A percentile compares a stretch with the other conserved stretches of the same genome.
These are phyloP conservation scores for Trifolium fragiferum DNA, from an alignment of 306 rosid species.

Conservation along the genomic window DNA sequence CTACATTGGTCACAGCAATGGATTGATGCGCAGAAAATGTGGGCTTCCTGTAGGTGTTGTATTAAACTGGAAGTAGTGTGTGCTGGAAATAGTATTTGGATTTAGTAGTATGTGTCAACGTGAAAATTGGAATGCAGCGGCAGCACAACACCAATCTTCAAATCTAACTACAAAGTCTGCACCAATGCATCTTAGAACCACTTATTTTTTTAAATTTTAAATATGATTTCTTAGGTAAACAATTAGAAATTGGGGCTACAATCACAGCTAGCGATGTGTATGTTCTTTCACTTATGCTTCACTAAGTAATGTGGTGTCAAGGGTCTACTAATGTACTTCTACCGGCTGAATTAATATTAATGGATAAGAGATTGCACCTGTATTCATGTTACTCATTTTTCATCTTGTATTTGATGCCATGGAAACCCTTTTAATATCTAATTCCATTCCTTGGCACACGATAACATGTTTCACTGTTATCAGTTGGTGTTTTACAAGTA, in stretches of 20 bases:
- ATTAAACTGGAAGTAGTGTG: too few species aligned
- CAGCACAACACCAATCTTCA: too few species aligned
- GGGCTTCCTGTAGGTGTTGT: too few species aligned
- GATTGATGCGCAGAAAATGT: too few species aligned
- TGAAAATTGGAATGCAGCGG: too few species aligned
- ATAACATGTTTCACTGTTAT: constrained; percentile 18
- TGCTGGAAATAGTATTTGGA: too few species aligned
- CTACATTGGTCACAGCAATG: not conserved
- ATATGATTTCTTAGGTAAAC: not conserved
- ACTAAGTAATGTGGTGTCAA: not conserved
- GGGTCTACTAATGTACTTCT: not conserved
- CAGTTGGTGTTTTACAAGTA: not conserved
- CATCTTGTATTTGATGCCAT: not conserved
- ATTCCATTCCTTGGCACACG: constrained; percentile 7
- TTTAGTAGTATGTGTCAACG: too few species aligned
- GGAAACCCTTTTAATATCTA: constrained; percentile 17
- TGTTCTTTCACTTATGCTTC: not conserved
- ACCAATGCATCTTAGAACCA: not conserved
- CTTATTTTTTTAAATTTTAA: not conserved
- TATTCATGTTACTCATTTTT: not conserved
- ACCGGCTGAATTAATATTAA: not conserved
- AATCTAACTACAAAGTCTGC: too few species aligned
- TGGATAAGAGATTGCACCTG: not conserved
- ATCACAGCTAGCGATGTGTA: not conserved
- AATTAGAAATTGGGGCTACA: not conserved